phyloP scores from a whole-genome alignment of 1,284 basidiomycete genomes.

The Sanghuangporus baumii region DNA sequence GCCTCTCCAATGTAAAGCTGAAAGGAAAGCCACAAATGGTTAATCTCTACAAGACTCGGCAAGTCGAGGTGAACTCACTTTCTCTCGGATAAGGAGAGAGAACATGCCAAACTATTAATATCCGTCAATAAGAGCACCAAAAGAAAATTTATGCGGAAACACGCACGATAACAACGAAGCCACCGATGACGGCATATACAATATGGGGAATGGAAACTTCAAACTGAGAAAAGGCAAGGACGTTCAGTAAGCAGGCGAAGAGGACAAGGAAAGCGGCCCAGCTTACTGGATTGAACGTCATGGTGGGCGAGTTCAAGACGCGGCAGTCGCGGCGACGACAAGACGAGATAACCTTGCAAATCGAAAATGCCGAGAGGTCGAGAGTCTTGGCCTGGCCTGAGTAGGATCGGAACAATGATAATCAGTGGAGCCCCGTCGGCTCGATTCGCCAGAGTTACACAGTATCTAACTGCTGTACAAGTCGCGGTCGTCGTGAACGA shows the following conservation, averaged over 20 bases:
- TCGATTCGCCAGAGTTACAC: not conserved
- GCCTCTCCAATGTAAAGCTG: conserved; percentile 95
- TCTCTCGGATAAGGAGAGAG: conserved; percentile 88
- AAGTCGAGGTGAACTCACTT: conserved; percentile 36
- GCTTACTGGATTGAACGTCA: conserved; percentile 12
- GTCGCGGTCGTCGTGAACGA: not conserved
- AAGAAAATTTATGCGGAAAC: conserved; percentile 8
- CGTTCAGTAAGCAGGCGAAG: not conserved
- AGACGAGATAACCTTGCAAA: not conserved
- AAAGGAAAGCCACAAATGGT: not conserved
- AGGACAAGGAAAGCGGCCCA: not conserved
- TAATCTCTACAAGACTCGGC: not conserved
- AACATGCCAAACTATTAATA: conserved; percentile 83
- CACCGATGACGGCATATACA: conserved; percentile 79
- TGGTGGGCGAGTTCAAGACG: conserved; percentile 3
- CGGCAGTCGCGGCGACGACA: not conserved
- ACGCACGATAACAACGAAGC: conserved; percentile 73
- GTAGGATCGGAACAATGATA: not conserved
- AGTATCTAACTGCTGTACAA: not conserved
- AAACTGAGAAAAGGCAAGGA: conserved; percentile 40
- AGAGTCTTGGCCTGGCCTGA: not conserved
- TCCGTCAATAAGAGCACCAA: not conserved
- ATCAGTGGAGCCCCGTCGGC: not conserved
- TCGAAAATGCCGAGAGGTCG: not conserved
- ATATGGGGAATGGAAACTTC: conserved; percentile 67